Base-by-base conservation (phyloP, 1,284 basidiomycete species). In the Cystobasidium slooffiae region DNA sequence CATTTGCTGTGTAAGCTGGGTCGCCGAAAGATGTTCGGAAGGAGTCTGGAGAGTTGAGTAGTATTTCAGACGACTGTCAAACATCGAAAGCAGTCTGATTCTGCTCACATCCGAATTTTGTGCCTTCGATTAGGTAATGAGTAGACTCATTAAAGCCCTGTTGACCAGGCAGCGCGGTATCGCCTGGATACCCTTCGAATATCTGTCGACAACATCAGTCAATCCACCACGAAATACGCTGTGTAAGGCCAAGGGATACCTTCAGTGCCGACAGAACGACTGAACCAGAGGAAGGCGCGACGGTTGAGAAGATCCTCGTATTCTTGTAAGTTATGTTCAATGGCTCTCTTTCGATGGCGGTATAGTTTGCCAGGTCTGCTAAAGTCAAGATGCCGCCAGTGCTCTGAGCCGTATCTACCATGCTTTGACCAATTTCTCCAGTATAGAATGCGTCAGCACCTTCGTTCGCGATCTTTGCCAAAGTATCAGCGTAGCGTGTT, bases 21-120 rank as follows among this genome's bases (percentile, higher is more conserved):
- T 85, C 84, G 18, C 83, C 84, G 41, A 82, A 80, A 2, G 77
- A 79, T 9, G 82, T 80, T 53, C 84, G 79, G 75, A 84, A 82
- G 5, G 83, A 84, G 63, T 83, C 85, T 6, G 81, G 79, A 66
- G 83, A 83, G 66, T 82, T 81, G 73, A n/a, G 78, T 82, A 4
- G 3, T 16, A n/a, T 3, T 6, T 65, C 20, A 46, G 46, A 37
- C 2, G 22, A 6, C 9, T 9, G 31, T 10, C 18, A 10, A 39
- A 20, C 56, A 83, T 31, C 22, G 18, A 24, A 53, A 8, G 44
- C 10, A 62, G 22, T 3, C 59, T 6, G 2, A 1, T 12, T 5
- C 6, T 39, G 37, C 65, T 39, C 24, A 68, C 65, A 53, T 18
- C 51, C 51, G 47, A 68, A 53, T 9, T 68, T 68, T 6, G 44